phyloP scores from a whole-genome alignment of 78 protist genomes.

The Trichosphaerium sp. region DNA sequence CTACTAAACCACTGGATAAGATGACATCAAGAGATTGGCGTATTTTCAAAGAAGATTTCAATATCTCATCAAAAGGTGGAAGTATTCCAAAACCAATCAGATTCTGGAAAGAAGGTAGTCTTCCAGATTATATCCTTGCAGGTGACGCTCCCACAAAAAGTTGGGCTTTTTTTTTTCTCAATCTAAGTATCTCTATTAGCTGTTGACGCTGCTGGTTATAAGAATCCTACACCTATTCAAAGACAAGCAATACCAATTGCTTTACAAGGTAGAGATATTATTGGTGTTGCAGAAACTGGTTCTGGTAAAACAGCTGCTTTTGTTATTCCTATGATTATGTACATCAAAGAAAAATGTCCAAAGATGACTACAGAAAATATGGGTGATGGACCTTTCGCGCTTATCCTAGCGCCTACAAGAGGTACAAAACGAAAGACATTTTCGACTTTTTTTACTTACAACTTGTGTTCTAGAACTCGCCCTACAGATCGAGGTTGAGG shows the following conservation, averaged over 20 bases:
- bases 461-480: too few relatives aligned
- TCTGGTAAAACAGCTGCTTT: slow-evolving; percentile 80
- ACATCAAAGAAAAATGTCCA: slow-evolving; percentile 41
- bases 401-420: slow-evolving; percentile 73
- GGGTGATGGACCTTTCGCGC: slow-evolving; percentile 66
- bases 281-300: slow-evolving; percentile 85
- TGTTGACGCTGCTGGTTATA: slow-evolving; percentile 46
- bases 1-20: slow-evolving; percentile 63
- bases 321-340: slow-evolving; percentile 59
- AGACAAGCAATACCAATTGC: slow-evolving; percentile 67
- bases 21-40: slow-evolving; percentile 96
- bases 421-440: too few relatives aligned
- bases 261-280: slow-evolving; percentile 56
- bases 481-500: slow-evolving; percentile 71
- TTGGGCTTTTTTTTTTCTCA: background rate
- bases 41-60: slow-evolving; percentile 86
- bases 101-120: slow-evolving; percentile 26
- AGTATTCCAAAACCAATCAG: slow-evolving; percentile 55
- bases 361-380: slow-evolving; percentile 16
- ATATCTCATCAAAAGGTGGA: slow-evolving; percentile 72
- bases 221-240: slow-evolving; percentile 80
- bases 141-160: background rate
- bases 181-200: slow-evolving; percentile 28
- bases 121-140: slow-evolving; percentile 25
- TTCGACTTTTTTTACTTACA: too few relatives aligned